Evolutionary conservation across 495 filamentous ascomycete species (phyloP).

Genomic region (Evansstolkia leycettana): DNA sequence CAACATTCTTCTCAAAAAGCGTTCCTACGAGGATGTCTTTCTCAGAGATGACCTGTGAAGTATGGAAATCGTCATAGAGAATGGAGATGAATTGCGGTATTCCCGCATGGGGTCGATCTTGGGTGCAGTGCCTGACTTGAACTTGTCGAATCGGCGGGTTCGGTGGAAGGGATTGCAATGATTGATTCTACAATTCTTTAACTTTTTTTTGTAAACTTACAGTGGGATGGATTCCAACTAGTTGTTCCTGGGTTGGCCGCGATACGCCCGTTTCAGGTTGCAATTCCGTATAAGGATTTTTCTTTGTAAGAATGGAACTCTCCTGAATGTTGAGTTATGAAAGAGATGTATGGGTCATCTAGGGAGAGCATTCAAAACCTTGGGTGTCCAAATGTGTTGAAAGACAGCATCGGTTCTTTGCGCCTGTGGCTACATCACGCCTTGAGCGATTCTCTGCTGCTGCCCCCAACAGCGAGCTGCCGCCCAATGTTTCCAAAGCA

Average conservation of each 20-base stretch:
- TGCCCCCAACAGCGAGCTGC: slow-evolving; percentile 46
- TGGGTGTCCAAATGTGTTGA: not conserved
- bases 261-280: no score
- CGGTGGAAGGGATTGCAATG: slow-evolving; percentile 54
- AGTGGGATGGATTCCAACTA: no score
- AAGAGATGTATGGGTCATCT: no score
- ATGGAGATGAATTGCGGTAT: slow-evolving; percentile 42
- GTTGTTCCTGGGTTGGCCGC: no score
- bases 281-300: no score
- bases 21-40: slow-evolving; percentile 40
- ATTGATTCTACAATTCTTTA: slow-evolving; percentile 46
- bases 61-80: slow-evolving; percentile 52
- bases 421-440: no score
- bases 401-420: not conserved
- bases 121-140: slow-evolving; percentile 49
- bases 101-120: slow-evolving; percentile 44
- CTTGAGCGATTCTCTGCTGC: slow-evolving; percentile 1
- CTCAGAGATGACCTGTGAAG: slow-evolving; percentile 40
- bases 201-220: slow-evolving; percentile 1
- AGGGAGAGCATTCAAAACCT: not conserved
- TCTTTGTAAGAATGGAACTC: no score
- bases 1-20: slow-evolving; percentile 53
- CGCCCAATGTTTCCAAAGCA: slow-evolving; percentile 95
- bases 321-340: no score
- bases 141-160: slow-evolving; percentile 20